Percentiles rank a stretch among this genome's conserved stretches.
These are phyloP conservation scores for Diplodia mutila DNA, from an alignment of 2,329 filamentous ascomycete species.

Conservation along the genomic window DNA sequence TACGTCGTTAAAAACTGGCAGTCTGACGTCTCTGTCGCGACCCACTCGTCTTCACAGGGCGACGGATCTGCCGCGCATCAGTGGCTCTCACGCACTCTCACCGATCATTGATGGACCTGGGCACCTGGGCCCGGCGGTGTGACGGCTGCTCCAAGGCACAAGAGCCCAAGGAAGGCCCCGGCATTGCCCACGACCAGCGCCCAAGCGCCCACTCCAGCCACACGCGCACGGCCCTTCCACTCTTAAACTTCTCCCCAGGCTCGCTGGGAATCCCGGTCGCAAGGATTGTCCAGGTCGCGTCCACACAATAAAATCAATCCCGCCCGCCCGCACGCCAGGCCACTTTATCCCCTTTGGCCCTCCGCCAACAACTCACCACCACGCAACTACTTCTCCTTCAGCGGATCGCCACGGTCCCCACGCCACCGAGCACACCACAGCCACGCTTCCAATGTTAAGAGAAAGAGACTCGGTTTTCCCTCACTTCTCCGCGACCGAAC, in stretches of 20 bases:
- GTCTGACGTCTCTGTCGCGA: constrained; percentile 19
- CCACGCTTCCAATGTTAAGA: constrained; percentile 25
- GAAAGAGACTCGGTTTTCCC: constrained; percentile 29
- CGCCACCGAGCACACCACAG: constrained; percentile 11
- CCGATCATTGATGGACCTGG: constrained; percentile 11
- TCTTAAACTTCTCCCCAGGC: constrained; percentile 1
- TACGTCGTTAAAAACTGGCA: constrained; percentile 1
- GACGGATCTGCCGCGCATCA: constrained; percentile 19
- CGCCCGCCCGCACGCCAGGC: constrained; percentile 1
- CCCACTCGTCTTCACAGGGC: background rate
- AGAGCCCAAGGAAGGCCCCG: constrained; percentile 13
- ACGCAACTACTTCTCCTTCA: background rate
- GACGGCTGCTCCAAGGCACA: constrained; percentile 17
- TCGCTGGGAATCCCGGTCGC: constrained; percentile 5
- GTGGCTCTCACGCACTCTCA: background rate
- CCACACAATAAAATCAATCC: constrained; percentile 18
- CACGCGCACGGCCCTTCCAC: constrained; percentile 8
- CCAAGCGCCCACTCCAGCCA: constrained; percentile 10
- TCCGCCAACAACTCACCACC: constrained; percentile 16
- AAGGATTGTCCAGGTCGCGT: constrained; percentile 1
- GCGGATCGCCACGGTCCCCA: constrained; percentile 12
- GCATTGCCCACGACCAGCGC: background rate
- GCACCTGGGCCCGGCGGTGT: constrained; percentile 12
- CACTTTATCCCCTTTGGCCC: constrained; percentile 14
- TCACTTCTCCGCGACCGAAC: constrained; percentile 40